Conservation (phyloP, 2,329 filamentous ascomycete genomes). For the Pseudonectria buxi region DNA sequence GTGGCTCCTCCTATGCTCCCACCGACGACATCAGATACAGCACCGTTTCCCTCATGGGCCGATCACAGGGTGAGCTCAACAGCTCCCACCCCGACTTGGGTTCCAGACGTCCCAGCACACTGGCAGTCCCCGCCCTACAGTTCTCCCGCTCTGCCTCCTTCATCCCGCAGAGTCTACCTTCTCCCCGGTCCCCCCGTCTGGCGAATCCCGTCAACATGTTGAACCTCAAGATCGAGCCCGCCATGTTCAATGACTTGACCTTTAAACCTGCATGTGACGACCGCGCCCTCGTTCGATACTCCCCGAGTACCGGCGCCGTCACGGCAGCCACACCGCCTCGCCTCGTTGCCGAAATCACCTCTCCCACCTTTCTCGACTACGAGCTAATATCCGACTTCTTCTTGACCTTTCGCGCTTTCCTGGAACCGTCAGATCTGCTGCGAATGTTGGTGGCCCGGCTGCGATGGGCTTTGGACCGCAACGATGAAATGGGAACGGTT, state of each 20-base stretch:
- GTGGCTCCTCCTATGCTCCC: constrained; percentile 73
- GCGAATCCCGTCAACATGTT: constrained; percentile 43
- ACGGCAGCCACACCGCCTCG: constrained; percentile 84
- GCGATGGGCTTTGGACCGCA: constrained; percentile 74
- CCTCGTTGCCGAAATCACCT: constrained; percentile 93
- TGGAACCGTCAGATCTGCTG: constrained; percentile 69
- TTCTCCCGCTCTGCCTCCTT: constrained; percentile 17
- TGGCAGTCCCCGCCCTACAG: constrained; percentile 31
- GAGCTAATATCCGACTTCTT: constrained; percentile 97
- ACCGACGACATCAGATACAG: constrained; percentile 65
- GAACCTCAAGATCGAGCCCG: constrained; percentile 53
- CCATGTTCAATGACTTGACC: constrained; percentile 76
- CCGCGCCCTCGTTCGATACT: constrained; percentile 74
- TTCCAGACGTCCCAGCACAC: constrained; percentile 31
- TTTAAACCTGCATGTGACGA: constrained; percentile 75
- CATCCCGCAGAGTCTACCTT: constrained; percentile 23
- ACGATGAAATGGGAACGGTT: constrained; percentile 81
- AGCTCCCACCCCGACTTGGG: constrained; percentile 19
- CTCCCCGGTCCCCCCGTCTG: constrained; percentile 34
- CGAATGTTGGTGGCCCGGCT: constrained; percentile 79
- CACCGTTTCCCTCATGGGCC: constrained; percentile 42
- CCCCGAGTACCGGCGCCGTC: constrained; percentile 63
- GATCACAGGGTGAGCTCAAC: constrained; percentile 25
- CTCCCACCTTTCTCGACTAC: constrained; percentile 91
- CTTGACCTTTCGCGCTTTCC: constrained; percentile 83